Conservation (phyloP, 106 monocot species). For the Platanthera zijinensis region DNA sequence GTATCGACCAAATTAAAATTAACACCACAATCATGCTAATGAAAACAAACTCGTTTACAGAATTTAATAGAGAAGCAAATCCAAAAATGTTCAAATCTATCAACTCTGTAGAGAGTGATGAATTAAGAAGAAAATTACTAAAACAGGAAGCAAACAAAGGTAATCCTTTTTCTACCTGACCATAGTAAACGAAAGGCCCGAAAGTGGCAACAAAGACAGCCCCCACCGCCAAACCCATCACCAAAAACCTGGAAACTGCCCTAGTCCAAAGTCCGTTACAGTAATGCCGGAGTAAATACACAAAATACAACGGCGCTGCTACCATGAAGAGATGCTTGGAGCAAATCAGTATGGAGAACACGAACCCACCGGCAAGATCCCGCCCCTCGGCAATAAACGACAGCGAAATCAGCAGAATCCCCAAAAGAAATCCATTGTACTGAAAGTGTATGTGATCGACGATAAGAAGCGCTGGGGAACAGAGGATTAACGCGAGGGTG, state of each 20-base stretch:
- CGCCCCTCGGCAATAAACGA: conserved; percentile 43
- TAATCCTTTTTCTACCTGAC: conserved; percentile 41
- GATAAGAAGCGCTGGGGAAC: conserved; percentile 67
- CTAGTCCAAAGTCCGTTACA: conserved; percentile 38
- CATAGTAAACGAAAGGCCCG: conserved; percentile 73
- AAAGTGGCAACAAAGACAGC: conserved; percentile 54
- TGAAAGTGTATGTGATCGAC: conserved; percentile 97
- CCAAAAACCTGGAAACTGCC: conserved; percentile 33
- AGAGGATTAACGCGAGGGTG: conserved; percentile 33
- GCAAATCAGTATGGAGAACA: conserved; percentile 68
- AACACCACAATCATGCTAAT: too few relatives aligned
- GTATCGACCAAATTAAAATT: too few relatives aligned
- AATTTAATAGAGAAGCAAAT: too few relatives aligned
- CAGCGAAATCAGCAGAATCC: conserved; percentile 61
- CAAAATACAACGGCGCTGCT: conserved; percentile 81
- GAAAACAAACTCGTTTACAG: too few relatives aligned
- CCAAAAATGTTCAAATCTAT: too few relatives aligned
- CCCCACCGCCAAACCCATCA: conserved; percentile 53
- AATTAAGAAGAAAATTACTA: background rate
- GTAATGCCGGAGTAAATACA: conserved; percentile 79
- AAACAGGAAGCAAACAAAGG: background rate
- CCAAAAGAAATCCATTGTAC: conserved; percentile 80
- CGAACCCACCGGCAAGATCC: conserved; percentile 62
- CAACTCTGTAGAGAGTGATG: too few relatives aligned
- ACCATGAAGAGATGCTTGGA: conserved; percentile 90